Conservation (phyloP, 176 grass and related monocot species). For the Pontederia paniculata region DNA sequence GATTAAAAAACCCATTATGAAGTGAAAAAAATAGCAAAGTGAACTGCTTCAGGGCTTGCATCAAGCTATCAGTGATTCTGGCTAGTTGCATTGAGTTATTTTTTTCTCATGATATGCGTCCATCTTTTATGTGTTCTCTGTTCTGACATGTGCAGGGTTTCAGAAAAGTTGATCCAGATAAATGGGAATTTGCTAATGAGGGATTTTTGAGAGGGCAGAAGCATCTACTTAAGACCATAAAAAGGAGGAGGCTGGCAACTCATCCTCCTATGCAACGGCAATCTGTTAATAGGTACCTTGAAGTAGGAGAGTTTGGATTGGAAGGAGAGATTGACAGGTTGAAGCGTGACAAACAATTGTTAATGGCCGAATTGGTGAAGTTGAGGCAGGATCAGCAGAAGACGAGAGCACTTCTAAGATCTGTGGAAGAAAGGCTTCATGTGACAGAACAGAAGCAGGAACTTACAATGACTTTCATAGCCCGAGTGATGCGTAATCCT, state of each 20-base stretch:
- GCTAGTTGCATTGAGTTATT: neutral
- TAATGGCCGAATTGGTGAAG: constrained; percentile 80
- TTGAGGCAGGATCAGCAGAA: constrained; percentile 89
- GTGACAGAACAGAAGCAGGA: constrained; percentile 78
- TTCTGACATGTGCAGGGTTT: constrained; percentile 45
- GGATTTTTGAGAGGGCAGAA: constrained; percentile 71
- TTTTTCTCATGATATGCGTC: neutral
- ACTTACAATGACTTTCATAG: constrained; percentile 76
- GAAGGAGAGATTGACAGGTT: constrained; percentile 60
- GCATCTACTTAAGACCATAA: constrained; percentile 80
- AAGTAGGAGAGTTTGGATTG: constrained; percentile 72
- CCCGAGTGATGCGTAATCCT: constrained; percentile 58
- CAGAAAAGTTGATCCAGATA: constrained; percentile 87
- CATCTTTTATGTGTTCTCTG: neutral
- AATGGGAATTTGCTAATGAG: constrained; percentile 93
- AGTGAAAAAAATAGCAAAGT: too few relatives aligned
- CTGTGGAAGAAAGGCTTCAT: constrained; percentile 73
- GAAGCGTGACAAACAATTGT: constrained; percentile 64
- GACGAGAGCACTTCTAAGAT: constrained; percentile 49
- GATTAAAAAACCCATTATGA: too few relatives aligned
- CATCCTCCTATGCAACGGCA: constrained; percentile 45
- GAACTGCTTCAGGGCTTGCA: too few relatives aligned
- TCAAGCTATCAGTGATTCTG: too few relatives aligned
- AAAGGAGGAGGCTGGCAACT: constrained; percentile 42
- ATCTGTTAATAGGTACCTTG: constrained; percentile 50